These are phyloP conservation scores for Syzygium aqueum DNA, from an alignment of 345 rosid genomes.

Conservation along the genomic window DNA sequence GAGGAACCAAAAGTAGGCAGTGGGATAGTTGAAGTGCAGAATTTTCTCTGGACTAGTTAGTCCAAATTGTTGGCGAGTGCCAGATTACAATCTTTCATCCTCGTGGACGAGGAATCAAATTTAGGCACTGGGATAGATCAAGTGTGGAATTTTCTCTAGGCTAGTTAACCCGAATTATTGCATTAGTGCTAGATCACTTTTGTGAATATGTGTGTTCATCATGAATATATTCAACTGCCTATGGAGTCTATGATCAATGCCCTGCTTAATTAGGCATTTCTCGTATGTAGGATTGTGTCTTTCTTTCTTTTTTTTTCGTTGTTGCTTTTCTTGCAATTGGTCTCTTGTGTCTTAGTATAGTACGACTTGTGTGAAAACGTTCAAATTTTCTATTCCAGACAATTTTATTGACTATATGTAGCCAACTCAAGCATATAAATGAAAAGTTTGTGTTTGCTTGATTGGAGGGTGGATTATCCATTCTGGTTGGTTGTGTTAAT, in stretches of 20 bases:
- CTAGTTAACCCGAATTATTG: neutral
- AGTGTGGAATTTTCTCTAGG: neutral
- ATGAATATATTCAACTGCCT: neutral
- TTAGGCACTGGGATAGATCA: neutral
- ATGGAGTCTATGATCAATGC: neutral
- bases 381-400: neutral
- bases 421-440: neutral
- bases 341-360: neutral
- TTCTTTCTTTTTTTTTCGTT: neutral
- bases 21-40: neutral
- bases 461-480: neutral
- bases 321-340: neutral
- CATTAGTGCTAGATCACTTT: neutral
- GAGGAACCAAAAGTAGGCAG: neutral
- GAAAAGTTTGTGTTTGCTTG: neutral
- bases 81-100: neutral
- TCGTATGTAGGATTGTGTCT: neutral
- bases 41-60: neutral
- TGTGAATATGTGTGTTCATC: neutral
- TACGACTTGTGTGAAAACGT: neutral
- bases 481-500: neutral
- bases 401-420: neutral
- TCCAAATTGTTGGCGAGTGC: neutral
- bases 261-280: neutral
- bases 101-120: neutral